A percentile compares a stretch with the other conserved stretches of the same genome.
Conservation (phyloP, 2,329 filamentous ascomycete species). For the Coleophoma crateriformis region DNA sequence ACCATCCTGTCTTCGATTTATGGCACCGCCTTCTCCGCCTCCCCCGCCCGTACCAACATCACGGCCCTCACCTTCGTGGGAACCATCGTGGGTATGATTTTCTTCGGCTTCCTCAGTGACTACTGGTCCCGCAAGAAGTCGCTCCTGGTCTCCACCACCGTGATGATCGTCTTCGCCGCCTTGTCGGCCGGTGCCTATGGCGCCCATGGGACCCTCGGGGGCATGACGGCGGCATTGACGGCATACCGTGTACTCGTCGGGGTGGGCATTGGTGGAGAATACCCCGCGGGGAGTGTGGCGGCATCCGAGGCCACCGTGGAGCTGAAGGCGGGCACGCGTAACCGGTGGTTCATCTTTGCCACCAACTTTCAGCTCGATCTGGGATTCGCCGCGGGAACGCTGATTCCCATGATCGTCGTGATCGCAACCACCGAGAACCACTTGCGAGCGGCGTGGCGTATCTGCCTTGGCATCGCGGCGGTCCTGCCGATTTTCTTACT, state of each 20-base stretch:
- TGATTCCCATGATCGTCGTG: conserved; percentile 66
- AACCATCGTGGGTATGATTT: conserved; percentile 74
- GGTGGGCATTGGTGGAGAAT: conserved; percentile 72
- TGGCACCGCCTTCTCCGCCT: conserved; percentile 56
- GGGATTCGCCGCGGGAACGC: conserved; percentile 74
- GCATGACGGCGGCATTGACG: conserved; percentile 72
- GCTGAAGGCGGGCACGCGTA: conserved; percentile 73
- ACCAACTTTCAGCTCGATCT: conserved; percentile 82
- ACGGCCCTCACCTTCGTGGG: conserved; percentile 81
- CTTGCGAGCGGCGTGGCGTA: conserved; percentile 73
- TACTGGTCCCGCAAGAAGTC: conserved; percentile 81
- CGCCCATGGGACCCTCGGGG: conserved; percentile 58
- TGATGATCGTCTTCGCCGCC: conserved; percentile 80
- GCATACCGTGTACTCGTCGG: conserved; percentile 81
- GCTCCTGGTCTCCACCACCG: conserved; percentile 72
- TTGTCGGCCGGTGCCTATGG: conserved; percentile 74
- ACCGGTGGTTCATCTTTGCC: conserved; percentile 87
- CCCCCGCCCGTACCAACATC: conserved; percentile 67
- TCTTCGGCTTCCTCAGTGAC: conserved; percentile 78
- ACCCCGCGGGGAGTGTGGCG: conserved; percentile 77
- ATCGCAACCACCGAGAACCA: conserved; percentile 49
- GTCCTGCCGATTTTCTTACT: conserved; percentile 72
- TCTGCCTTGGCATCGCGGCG: conserved; percentile 73
- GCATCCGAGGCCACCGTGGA: conserved; percentile 81
- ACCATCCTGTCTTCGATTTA: conserved; percentile 70